A percentile compares a stretch with the other conserved stretches of the same genome.
These are phyloP conservation scores for Betula pendula DNA, from an alignment of 306 rosid species.

Conservation along the genomic window DNA sequence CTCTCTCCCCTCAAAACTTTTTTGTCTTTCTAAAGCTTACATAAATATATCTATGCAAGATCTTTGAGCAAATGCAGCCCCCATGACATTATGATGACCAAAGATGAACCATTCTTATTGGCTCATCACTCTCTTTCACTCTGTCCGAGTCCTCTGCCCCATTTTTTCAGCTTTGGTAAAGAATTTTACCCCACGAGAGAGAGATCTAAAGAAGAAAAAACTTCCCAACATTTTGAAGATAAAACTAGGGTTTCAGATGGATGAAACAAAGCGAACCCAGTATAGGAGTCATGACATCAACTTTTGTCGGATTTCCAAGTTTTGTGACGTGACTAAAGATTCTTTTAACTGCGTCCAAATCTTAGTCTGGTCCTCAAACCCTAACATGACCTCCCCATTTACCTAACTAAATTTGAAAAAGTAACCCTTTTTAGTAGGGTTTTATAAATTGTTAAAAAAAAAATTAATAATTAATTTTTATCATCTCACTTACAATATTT, in stretches of 20 bases:
- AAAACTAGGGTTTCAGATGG: constrained; percentile 47
- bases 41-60: constrained; percentile 52
- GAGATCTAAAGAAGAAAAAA: constrained; percentile 5
- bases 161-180: constrained; percentile 26
- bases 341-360: constrained; percentile 43
- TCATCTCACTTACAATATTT: too few species aligned
- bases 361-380: constrained; percentile 51
- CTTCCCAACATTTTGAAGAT: constrained; percentile 21
- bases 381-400: constrained; percentile 49
- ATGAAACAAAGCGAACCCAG: constrained; percentile 38
- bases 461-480: too few species aligned
- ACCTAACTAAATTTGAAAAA: constrained; percentile 32
- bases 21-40: constrained; percentile 39
- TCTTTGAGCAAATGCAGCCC: constrained; percentile 48
- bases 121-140: constrained; percentile 42
- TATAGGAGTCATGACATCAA: constrained; percentile 59
- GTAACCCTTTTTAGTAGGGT: too few species aligned
- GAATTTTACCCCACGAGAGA: constrained; percentile 29
- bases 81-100: constrained; percentile 41
- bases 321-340: constrained; percentile 88
- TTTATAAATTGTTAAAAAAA: too few species aligned
- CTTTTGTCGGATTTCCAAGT: constrained; percentile 68
- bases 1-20: background rate
- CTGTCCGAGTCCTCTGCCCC: constrained; percentile 22
- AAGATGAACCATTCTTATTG: constrained; percentile 35